Conservation (phyloP, 2,329 filamentous ascomycete genomes). For the Xylariales sp. region DNA sequence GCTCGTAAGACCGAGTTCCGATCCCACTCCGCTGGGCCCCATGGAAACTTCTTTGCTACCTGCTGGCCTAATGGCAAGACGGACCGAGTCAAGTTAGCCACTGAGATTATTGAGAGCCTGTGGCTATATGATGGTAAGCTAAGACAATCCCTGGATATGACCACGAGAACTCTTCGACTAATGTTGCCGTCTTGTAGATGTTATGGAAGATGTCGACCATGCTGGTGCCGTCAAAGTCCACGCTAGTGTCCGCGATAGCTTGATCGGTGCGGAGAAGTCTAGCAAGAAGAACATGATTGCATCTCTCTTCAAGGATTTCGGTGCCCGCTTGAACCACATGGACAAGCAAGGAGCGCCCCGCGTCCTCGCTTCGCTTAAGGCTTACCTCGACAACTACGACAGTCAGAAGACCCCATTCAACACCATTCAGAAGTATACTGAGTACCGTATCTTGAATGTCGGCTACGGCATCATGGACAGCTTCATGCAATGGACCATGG, state of each 20-base stretch:
- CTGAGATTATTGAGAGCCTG: constrained; percentile 41
- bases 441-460: constrained; percentile 41
- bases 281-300: constrained; percentile 37
- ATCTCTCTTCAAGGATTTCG: constrained; percentile 38
- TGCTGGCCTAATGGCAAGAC: constrained; percentile 40
- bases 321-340: constrained; percentile 35
- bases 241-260: constrained; percentile 36
- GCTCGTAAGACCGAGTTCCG: constrained; percentile 35
- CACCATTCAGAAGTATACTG: constrained; percentile 41
- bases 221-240: constrained; percentile 35
- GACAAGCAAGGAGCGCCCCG: constrained; percentile 37
- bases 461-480: constrained; percentile 42
- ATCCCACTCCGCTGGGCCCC: constrained; percentile 38
- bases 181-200: constrained; percentile 27
- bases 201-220: constrained; percentile 41
- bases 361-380: constrained; percentile 36
- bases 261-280: constrained; percentile 28
- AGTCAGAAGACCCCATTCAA: constrained; percentile 40
- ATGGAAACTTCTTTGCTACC: constrained; percentile 40
- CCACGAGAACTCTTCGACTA: constrained; percentile 1
- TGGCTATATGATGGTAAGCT: constrained; percentile 42
- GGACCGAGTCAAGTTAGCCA: constrained; percentile 40
- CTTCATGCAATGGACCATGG: constrained; percentile 43
- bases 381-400: constrained; percentile 42
- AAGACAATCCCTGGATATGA: background rate